phyloP scores from a whole-genome alignment of 1,139 yeast genomes.

The Pichia cactophila region DNA sequence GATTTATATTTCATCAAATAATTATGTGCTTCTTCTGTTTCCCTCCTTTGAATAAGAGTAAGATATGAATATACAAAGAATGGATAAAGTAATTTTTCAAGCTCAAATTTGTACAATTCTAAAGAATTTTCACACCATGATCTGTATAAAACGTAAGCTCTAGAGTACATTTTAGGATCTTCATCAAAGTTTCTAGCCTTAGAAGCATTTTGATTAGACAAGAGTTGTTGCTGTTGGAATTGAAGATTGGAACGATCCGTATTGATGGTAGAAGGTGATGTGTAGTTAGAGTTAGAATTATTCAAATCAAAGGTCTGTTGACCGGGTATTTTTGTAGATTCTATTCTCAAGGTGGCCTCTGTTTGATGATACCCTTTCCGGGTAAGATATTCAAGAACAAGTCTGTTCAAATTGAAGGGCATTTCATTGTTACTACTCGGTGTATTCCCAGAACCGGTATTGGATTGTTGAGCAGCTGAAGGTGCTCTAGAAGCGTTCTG shows the following conservation, averaged over 20 bases:
- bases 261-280: constrained; percentile 31
- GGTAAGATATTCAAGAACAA: constrained; percentile 84
- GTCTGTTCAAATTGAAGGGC: constrained; percentile 31
- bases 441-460: constrained; percentile 2
- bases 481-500: not conserved
- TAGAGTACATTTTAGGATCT: constrained; percentile 64
- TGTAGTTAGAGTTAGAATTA: constrained; percentile 38
- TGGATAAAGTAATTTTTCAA: constrained; percentile 78
- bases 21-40: constrained; percentile 52
- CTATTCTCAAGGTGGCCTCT: constrained; percentile 88
- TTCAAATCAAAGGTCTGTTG: constrained; percentile 47
- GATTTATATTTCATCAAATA: constrained; percentile 69
- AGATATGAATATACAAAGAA: constrained; percentile 82
- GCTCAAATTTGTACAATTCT: constrained; percentile 87
- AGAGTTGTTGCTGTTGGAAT: constrained; percentile 28
- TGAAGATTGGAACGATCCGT: constrained; percentile 25
- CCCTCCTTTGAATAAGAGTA: constrained; percentile 63
- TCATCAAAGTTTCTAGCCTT: constrained; percentile 34
- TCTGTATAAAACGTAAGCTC: constrained; percentile 73
- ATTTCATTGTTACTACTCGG: constrained; percentile 8
- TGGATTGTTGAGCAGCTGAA: constrained; percentile 8
- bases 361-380: constrained; percentile 93
- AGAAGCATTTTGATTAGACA: constrained; percentile 23
- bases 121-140: constrained; percentile 90
- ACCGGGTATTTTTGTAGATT: constrained; percentile 64